These are phyloP conservation scores for Carallia brachiata DNA, from an alignment of 345 rosid genomes.

Conservation along the genomic window DNA sequence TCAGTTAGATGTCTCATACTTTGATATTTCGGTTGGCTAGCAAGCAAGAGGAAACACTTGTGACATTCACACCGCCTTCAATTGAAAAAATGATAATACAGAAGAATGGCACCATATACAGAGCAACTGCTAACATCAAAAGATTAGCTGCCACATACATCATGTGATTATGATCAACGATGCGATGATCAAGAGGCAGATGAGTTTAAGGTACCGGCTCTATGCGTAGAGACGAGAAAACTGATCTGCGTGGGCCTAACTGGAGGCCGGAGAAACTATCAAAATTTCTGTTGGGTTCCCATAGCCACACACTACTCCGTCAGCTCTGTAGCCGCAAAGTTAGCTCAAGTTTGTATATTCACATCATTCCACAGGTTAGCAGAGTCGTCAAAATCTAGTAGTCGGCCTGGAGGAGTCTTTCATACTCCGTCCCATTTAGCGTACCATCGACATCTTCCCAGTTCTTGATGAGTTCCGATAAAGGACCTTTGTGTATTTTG, in stretches of 20 bases:
- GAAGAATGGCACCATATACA: not conserved
- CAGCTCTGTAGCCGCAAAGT: slow-evolving; percentile 9
- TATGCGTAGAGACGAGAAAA: too few species aligned
- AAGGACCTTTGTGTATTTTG: slow-evolving; percentile 79
- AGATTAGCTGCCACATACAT: slow-evolving; percentile 25
- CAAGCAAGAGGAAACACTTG: too few species aligned
- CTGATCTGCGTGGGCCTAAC: too few species aligned
- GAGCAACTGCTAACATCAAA: not conserved
- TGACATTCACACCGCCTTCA: too few species aligned
- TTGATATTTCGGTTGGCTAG: too few species aligned
- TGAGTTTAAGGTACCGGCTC: not conserved
- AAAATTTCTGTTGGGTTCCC: not conserved
- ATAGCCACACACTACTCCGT: too few species aligned
- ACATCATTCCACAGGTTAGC: slow-evolving; percentile 26
- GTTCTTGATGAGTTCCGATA: slow-evolving; percentile 65
- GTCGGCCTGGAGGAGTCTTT: slow-evolving; percentile 57
- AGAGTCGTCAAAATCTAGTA: slow-evolving; percentile 33
- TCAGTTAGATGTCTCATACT: too few species aligned
- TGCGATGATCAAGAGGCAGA: not conserved
- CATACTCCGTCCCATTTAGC: slow-evolving; percentile 65
- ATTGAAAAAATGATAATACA: not conserved
- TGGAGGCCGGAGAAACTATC: not conserved
- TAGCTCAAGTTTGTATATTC: slow-evolving; percentile 29
- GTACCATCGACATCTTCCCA: slow-evolving; percentile 79
- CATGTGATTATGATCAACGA: slow-evolving; percentile 8